Conservation (phyloP, 2,329 filamentous ascomycete genomes). For the Allantophomopsis lycopodina region DNA sequence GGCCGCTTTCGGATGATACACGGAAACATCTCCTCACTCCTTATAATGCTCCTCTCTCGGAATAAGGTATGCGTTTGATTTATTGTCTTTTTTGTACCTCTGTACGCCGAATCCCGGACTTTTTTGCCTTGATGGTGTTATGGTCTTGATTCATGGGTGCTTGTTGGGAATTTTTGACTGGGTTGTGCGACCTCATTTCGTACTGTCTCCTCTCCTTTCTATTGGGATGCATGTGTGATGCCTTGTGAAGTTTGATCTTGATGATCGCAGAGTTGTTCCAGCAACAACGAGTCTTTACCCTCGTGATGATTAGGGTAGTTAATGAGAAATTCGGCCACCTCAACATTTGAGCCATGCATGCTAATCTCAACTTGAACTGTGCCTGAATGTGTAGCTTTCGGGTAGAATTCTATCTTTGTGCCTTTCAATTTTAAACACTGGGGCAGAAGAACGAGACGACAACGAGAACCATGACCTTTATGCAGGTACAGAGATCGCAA, state of each 20-base stretch:
- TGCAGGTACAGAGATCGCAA: too few relatives aligned
- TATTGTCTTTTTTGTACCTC: background rate
- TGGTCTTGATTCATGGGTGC: slow-evolving; percentile 1
- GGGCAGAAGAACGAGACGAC: too few relatives aligned
- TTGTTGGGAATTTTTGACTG: slow-evolving; percentile 6
- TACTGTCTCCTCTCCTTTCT: slow-evolving; percentile 15
- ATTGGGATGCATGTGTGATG: slow-evolving; percentile 20
- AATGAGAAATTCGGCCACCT: slow-evolving; percentile 23
- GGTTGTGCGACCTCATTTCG: slow-evolving; percentile 18
- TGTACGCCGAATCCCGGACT: too few relatives aligned
- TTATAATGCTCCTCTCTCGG: slow-evolving; percentile 22
- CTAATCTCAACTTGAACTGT: too few relatives aligned
- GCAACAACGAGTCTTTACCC: slow-evolving; percentile 15
- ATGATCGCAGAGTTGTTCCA: slow-evolving; percentile 16
- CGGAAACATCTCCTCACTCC: slow-evolving; percentile 9
- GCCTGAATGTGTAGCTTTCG: too few relatives aligned
- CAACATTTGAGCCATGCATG: slow-evolving; percentile 3
- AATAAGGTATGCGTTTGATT: slow-evolving; percentile 21
- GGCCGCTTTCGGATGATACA: slow-evolving; percentile 28
- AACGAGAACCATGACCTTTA: too few relatives aligned
- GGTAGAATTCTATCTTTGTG: too few relatives aligned
- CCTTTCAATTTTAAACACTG: too few relatives aligned
- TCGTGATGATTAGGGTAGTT: slow-evolving; percentile 12
- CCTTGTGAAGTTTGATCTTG: slow-evolving; percentile 19
- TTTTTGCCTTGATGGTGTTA: too few relatives aligned